Base-by-base conservation (phyloP, 495 filamentous ascomycete genomes). In the Penicillium bialowiezense region DNA sequence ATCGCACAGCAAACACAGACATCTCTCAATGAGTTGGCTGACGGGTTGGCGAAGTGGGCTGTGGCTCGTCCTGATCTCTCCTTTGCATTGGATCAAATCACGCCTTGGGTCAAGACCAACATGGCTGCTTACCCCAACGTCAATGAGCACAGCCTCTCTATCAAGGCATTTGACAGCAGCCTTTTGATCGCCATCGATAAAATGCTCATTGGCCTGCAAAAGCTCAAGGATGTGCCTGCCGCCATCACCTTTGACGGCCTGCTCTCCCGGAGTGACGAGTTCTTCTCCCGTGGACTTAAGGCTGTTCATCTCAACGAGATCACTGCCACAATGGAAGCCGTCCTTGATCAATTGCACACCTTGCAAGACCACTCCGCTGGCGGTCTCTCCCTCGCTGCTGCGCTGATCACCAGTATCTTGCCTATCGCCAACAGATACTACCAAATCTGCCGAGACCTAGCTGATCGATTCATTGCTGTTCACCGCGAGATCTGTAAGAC, bases 371-470 rank as follows among this genome's bases (percentile, higher is more conserved):
- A 63, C 37, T 68, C 80, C 20, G 38, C 58, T 10, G 38, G 59
- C 14, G 63, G 66, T 28, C 65, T 82, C 36, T 58, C 69, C 24
- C 54, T 76, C 26, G 80, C 80, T 3, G 68, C 76, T 18, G 82
- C 85, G 5, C 54, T 92, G 17, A 77, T 90, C 48, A 78, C 83
- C 2, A 77, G 83, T 23, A 65, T 91, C 23, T 58, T 82, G 4
- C 91, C 93, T 0, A 84, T 97, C 38, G 58, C 93, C 10, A 72
- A 83, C 45, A 85, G 89, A 56, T 98, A 91, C 56, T 71, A 72
- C 29, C 63, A 73, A 18, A 83, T 84, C 18, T 84, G 81, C 59
- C 58, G 72, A 14, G 68, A 77, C 13, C 56, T 80, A 20, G 55
- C 87, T 4, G 53, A 65, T 10, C 66, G 75, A 13, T 83, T 81